Evolutionary conservation across 495 filamentous ascomycete genomes (phyloP).

Genomic region (Penicillium chermesinum): DNA sequence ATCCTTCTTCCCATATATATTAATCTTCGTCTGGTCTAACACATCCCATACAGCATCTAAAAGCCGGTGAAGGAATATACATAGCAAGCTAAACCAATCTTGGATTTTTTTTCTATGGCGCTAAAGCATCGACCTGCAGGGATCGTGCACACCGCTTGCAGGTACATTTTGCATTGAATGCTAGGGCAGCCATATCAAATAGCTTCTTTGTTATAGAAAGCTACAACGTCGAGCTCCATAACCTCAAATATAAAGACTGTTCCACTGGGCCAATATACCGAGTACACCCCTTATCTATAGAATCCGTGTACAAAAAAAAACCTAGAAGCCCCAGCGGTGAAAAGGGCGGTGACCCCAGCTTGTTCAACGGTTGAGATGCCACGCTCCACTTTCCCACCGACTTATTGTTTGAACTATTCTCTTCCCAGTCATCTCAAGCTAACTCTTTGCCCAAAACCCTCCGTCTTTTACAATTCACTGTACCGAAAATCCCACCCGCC

Average conservation of each 20-base stretch:
- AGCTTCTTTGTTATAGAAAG: neutral
- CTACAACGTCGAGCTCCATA: neutral
- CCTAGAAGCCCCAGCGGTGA: slow-evolving; percentile 21
- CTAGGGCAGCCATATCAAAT: neutral
- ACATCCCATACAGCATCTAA: too few species aligned
- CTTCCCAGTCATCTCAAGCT: slow-evolving; percentile 2
- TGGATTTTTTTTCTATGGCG: neutral
- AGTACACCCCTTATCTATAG: too few species aligned
- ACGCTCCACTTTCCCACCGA: slow-evolving; percentile 16
- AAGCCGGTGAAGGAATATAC: neutral
- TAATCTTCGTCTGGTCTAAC: too few species aligned
- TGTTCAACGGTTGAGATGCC: slow-evolving; percentile 18
- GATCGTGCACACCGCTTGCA: neutral
- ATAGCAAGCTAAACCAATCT: neutral
- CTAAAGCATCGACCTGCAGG: neutral
- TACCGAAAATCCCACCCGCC: neutral
- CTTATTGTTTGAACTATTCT: neutral
- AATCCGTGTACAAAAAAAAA: too few species aligned
- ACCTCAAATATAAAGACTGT: too few species aligned
- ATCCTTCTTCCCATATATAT: too few species aligned
- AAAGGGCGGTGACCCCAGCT: slow-evolving; percentile 22
- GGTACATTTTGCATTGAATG: neutral
- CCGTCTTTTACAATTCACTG: neutral
- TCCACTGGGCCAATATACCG: too few species aligned
- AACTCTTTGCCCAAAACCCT: slow-evolving; percentile 3